A percentile compares a stretch with the other conserved stretches of the same genome.
Evolutionary conservation across 768 basidiomycete species (phyloP).

Genomic region (Coprinopsis strossmayeri): DNA sequence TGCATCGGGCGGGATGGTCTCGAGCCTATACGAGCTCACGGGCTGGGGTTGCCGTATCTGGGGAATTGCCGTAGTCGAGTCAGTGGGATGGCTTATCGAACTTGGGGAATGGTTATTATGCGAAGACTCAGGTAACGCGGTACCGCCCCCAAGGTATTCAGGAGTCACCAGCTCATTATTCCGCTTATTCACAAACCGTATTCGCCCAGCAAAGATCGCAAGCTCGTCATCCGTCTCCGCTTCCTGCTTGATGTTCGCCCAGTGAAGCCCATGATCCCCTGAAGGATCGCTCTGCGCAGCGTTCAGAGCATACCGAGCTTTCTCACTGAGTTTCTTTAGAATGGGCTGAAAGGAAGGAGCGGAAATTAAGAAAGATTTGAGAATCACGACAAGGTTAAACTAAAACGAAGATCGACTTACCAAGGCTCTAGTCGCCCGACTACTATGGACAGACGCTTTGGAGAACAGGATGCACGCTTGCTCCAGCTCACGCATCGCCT

Average conservation of each 20-base stretch:
- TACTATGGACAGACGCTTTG: conserved; percentile 50
- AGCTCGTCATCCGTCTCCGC: conserved; percentile 58
- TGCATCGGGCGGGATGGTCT: too few species aligned
- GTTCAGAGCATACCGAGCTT: conserved; percentile 53
- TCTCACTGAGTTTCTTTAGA: conserved; percentile 53
- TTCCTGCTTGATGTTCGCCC: conserved; percentile 46
- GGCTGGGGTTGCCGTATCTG: not conserved
- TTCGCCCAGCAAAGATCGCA: conserved; percentile 63
- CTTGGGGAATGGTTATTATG: not conserved
- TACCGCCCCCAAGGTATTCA: not conserved
- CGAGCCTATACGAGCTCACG: too few species aligned
- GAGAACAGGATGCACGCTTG: conserved; percentile 61
- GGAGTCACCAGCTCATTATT: not conserved
- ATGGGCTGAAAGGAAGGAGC: conserved; percentile 38
- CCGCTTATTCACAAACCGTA: conserved; percentile 49
- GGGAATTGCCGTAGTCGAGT: not conserved
- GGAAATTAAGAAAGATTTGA: not conserved
- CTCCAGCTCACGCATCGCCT: conserved; percentile 66
- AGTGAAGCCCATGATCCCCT: conserved; percentile 31
- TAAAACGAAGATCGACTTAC: conserved; percentile 28
- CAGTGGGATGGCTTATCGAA: not conserved
- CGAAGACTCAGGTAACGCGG: not conserved
- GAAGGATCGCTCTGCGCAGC: conserved; percentile 32
- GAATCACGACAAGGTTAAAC: not conserved
- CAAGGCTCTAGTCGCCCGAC: conserved; percentile 58